A percentile compares a stretch with the other conserved stretches of the same genome.
Evolutionary conservation across 2,329 filamentous ascomycete genomes (phyloP).

Genomic region (Capronia americana): DNA sequence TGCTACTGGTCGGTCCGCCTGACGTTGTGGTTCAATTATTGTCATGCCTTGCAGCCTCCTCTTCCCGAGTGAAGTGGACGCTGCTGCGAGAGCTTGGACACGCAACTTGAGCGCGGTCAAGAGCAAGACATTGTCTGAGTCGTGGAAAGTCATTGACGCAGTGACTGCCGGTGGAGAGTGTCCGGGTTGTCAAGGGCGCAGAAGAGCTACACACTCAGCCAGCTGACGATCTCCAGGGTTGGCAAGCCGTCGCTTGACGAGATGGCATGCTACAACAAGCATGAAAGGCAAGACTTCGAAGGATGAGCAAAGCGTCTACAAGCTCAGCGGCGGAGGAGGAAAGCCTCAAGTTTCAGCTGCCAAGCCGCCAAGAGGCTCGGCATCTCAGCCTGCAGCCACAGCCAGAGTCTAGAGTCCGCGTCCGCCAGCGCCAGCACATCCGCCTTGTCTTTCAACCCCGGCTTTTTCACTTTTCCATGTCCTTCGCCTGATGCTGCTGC

Average conservation of each 20-base stretch:
- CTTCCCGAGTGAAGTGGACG: not conserved
- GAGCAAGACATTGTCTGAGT: not conserved
- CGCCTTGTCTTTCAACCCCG: not conserved
- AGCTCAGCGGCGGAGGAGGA: slow-evolving; percentile 16
- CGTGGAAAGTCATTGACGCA: not conserved
- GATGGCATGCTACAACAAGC: not conserved
- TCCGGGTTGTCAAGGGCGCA: not conserved
- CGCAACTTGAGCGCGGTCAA: not conserved
- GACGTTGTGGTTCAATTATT: not conserved
- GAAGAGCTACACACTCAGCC: not conserved
- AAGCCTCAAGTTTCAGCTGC: slow-evolving; percentile 16
- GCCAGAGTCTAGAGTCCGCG: not conserved
- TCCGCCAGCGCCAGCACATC: not conserved
- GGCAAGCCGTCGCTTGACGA: not conserved
- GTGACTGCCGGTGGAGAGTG: not conserved
- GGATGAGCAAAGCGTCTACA: slow-evolving; percentile 9
- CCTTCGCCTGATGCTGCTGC: not conserved
- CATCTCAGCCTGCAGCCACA: not conserved
- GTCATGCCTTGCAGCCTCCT: not conserved
- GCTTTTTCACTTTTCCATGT: not conserved
- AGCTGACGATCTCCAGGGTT: not conserved
- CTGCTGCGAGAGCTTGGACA: not conserved
- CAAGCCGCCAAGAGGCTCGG: slow-evolving; percentile 1
- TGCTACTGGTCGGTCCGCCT: not conserved
- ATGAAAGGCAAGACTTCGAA: not conserved